Evolutionary conservation across 2,329 filamentous ascomycete species (phyloP), one percentile per base, ranked within the genome.

Genomic region (Knufia petricola): DNA sequence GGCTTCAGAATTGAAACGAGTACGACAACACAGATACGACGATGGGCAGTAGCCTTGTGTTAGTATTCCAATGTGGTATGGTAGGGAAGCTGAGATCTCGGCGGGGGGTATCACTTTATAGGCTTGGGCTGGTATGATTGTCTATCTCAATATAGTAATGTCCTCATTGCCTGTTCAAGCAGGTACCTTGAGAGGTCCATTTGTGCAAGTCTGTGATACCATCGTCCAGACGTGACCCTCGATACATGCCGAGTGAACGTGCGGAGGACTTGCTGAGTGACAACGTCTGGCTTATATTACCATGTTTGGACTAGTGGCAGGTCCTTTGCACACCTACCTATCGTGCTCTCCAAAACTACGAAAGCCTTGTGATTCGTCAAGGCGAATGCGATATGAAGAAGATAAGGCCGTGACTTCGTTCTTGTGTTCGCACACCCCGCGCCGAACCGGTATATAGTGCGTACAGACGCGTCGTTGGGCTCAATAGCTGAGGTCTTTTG

Each of bases 21-120:
- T 15, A n/a, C 43, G 43, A 8, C 44, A 48, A 10, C 42, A 43
- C 19, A 47, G 44, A 28, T 50, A 50, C 19, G 49, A 45, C 7
- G 42, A 34, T 34, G 39, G 47, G 20, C 26, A 36, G 13, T 30
- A 39, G 15, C 34, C 2, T 23, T 26, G 34, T 23, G 19, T 6
- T 36, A 17, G n/a, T n/a, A n/a, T n/a, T n/a, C n/a, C n/a, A n/a
- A n/a, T n/a, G n/a, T n/a, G n/a, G n/a, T n/a, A n/a, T n/a, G n/a
- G n/a, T n/a, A n/a, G n/a, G n/a, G n/a, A n/a, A n/a, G n/a, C n/a
- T n/a, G n/a, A n/a, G n/a, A n/a, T n/a, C n/a, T n/a, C n/a, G n/a
- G n/a, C n/a, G n/a, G n/a, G n/a, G n/a, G n/a, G n/a, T n/a, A n/a
- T n/a, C n/a, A n/a, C n/a, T 36, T 8, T 36, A 36, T 36, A 36